Evolutionary conservation across 208 protist genomes (phyloP), one percentile per base, ranked within the genome.

Genomic region (Trypanosoma brucei): DNA sequence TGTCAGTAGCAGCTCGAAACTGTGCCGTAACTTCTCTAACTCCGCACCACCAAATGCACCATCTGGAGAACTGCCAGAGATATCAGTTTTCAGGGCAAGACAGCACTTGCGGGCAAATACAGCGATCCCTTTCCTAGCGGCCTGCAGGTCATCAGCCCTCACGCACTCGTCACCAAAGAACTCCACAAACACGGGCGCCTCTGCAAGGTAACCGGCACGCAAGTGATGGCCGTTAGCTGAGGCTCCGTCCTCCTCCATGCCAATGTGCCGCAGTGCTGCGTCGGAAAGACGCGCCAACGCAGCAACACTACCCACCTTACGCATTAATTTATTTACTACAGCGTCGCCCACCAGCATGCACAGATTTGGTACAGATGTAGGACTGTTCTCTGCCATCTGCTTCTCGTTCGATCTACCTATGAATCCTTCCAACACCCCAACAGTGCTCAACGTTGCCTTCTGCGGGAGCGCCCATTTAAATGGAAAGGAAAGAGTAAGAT

Each of bases 71-170:
- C 62, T 74, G 0, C 76, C 80, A 8, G 79, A 50, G 14, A 86
- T 53, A 55, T 94, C 88, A 1, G 75, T 73, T 75, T 88, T 88
- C 2, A 65, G 74, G 35, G 79, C 65, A 52, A 94, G 59, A 13
- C 54, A 68, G 40, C 78, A 84, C 68, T 91, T 88, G 38, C 84
- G 83, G 1, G 76, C 79, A 8, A 94, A 65, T 35, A 86, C 57
- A 5, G 75, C 78, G 5, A 83, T 59, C 1, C 73, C 84, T 64
- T 92, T 92, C 49, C 70, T 77, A 31, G 88, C 88, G 3, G 79
- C 76, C 59, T 84, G 78, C 34, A 80, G 8, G n/a, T 76, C 56
- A 11, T 74, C 63, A 33, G 69, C 76, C 52, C 73, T 59, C 34
- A 62, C 62, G 33, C 76, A 80, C 33, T 87, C 78, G 7, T 48